A percentile compares a stretch with the other conserved stretches of the same genome.
Conservation (phyloP, 2,329 filamentous ascomycete species). For the Fusarium mundagurra region DNA sequence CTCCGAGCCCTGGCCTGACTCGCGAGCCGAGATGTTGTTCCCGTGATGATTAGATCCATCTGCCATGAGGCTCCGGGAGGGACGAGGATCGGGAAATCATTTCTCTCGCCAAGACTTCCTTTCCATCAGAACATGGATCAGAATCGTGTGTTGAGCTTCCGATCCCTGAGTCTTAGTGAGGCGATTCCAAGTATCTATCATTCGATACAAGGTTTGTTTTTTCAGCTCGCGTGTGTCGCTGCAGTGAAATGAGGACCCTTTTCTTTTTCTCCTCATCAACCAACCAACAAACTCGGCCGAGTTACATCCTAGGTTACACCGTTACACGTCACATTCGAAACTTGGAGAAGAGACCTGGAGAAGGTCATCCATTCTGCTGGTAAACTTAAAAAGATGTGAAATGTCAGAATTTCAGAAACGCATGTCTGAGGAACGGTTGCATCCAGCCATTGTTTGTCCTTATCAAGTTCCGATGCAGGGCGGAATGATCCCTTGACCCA, state of each 20-base stretch:
- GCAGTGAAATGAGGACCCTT: neutral
- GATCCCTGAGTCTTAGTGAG: neutral
- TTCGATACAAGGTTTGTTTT: neutral
- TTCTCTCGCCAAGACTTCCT: neutral
- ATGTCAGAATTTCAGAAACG: neutral
- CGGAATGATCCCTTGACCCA: conserved; percentile 9
- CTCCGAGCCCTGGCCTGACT: neutral
- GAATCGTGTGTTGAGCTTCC: neutral
- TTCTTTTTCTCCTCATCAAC: neutral
- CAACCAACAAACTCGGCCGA: neutral
- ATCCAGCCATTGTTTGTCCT: neutral
- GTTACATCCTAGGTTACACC: neutral
- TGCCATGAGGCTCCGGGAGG: conserved; percentile 10
- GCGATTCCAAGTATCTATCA: conserved; percentile 13
- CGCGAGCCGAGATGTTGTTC: neutral
- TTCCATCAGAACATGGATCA: neutral
- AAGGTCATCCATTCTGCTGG: neutral
- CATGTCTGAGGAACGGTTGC: neutral
- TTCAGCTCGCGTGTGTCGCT: neutral
- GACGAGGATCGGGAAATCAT: neutral
- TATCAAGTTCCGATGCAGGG: neutral
- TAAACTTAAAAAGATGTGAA: neutral
- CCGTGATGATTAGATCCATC: neutral
- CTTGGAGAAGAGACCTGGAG: neutral
- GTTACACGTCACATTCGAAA: neutral